Evolutionary conservation across 2,329 filamentous ascomycete genomes (phyloP).

Genomic region (Pestalotiopsis sp.): DNA sequence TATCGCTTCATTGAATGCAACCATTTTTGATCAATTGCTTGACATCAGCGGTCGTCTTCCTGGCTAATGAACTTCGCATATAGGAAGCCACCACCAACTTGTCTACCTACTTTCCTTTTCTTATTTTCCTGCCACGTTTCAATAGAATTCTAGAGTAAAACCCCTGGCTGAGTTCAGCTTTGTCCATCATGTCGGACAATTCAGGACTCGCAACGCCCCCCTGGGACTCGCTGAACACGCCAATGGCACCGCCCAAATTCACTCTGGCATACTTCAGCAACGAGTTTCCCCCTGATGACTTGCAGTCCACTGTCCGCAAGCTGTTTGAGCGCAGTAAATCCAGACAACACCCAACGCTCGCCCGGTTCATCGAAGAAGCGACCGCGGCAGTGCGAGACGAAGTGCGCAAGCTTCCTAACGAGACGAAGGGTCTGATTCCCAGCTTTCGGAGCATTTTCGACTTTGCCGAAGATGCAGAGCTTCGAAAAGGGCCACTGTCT

Average conservation of each 20-base stretch:
- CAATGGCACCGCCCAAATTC: conserved; percentile 22
- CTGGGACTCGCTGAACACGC: background rate
- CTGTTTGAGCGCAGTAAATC: conserved; percentile 38
- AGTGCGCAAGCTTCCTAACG: conserved; percentile 30
- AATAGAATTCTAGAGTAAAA: background rate
- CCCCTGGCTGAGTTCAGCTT: background rate
- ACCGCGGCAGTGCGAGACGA: conserved; percentile 43
- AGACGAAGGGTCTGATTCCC: conserved; percentile 32
- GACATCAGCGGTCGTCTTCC: background rate
- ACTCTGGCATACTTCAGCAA: conserved; percentile 47
- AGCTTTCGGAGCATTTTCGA: conserved; percentile 39
- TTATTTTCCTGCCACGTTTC: no score
- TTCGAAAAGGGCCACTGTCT: conserved; percentile 42
- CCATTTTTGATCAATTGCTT: background rate
- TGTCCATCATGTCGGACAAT: background rate
- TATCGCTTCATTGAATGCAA: background rate
- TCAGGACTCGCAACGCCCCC: background rate
- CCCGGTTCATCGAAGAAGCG: conserved; percentile 41
- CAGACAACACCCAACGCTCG: conserved; percentile 35
- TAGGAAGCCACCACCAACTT: background rate
- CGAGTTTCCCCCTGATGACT: conserved; percentile 49
- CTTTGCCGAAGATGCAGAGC: conserved; percentile 33
- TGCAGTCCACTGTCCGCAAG: conserved; percentile 19
- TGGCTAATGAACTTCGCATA: background rate
- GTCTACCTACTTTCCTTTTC: background rate